Evolutionary conservation across 305 asterid species (phyloP), one percentile per base, ranked within the genome.

Genomic region (Fraxinus xanthoxyloides): DNA sequence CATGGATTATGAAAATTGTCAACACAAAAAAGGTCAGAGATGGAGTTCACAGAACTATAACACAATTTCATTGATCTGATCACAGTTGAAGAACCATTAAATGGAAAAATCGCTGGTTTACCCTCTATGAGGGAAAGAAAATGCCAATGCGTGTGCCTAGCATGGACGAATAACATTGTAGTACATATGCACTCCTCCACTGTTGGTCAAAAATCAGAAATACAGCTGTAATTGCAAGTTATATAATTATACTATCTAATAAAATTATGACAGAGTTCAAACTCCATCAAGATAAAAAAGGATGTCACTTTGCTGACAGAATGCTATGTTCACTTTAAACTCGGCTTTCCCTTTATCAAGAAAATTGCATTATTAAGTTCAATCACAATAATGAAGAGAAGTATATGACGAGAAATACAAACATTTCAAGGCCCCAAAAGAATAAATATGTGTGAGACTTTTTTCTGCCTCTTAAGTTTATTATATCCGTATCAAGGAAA

Each of bases 1-100:
- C 74, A 38, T 80, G 77, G 76, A 86, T 80, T 77, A 77, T 40
- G 40, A 59, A 54, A 56, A 69, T 38, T 19, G 34, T 75, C 77
- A 82, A 69, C 28, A 32, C n/a, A 10, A 70, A 38, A 78, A 73
- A 51, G 26, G 17, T 65, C 61, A 76, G 5, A 56, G 13, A 43
- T n/a, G 26, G 30, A 43, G 15, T 17, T 80, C 51, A 48, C 56
- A 7, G 67, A 56, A 56, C 67, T n/a, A 28, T 28, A 43, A 43
- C 67, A 19, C 26, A 56, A 7, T n/a, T 56, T 13, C 36, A 26
- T 32, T 43, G 19, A 40, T 77, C 19, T 72, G 63, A 30, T 80
- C 48, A 59, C 35, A 80, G 23, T 12, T 5, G 28, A 43, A 78
- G 63, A 7, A 81, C 38, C 72, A 83, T 31, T 5, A 19, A 51